These are phyloP conservation scores for Leccinum longicurvipes DNA, from an alignment of 768 basidiomycete genomes.

Conservation along the genomic window DNA sequence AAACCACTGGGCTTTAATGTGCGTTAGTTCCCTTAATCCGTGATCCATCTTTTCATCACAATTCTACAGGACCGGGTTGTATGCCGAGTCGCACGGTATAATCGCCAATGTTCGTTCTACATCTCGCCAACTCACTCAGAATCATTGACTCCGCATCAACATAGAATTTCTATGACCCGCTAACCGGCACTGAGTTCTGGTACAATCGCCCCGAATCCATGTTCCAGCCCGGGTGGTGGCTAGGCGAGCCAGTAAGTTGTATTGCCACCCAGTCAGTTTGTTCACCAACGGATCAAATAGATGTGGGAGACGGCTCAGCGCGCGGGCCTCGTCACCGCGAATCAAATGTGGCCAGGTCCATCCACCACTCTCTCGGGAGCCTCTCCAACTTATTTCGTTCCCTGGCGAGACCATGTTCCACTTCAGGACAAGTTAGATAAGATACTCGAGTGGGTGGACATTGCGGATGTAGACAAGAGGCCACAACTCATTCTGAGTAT, in stretches of 20 bases:
- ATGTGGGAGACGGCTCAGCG: constrained; percentile 89
- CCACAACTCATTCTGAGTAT: constrained; percentile 77
- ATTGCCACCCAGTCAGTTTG: neutral
- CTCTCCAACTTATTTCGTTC: constrained; percentile 71
- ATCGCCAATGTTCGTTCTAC: constrained; percentile 68
- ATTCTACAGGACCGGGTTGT: constrained; percentile 74
- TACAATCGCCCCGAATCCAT: constrained; percentile 62
- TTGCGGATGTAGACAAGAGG: constrained; percentile 57
- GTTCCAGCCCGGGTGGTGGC: constrained; percentile 79
- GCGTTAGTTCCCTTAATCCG: constrained; percentile 13
- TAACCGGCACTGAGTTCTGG: constrained; percentile 56
- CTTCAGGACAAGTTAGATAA: constrained; percentile 70
- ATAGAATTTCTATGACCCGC: constrained; percentile 88
- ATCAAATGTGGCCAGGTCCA: constrained; percentile 95
- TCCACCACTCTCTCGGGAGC: constrained; percentile 62
- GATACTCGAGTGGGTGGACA: constrained; percentile 78
- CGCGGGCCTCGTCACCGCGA: constrained; percentile 72
- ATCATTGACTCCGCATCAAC: neutral
- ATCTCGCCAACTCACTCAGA: neutral
- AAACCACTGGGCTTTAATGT: constrained; percentile 92
- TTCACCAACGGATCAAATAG: constrained; percentile 35
- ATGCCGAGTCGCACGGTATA: constrained; percentile 89
- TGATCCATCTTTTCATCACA: neutral
- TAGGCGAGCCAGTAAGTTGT: constrained; percentile 79
- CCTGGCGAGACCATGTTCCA: constrained; percentile 63